Conservation (phyloP, 163 green algal genomes). For the Scenedesmus sp. region DNA sequence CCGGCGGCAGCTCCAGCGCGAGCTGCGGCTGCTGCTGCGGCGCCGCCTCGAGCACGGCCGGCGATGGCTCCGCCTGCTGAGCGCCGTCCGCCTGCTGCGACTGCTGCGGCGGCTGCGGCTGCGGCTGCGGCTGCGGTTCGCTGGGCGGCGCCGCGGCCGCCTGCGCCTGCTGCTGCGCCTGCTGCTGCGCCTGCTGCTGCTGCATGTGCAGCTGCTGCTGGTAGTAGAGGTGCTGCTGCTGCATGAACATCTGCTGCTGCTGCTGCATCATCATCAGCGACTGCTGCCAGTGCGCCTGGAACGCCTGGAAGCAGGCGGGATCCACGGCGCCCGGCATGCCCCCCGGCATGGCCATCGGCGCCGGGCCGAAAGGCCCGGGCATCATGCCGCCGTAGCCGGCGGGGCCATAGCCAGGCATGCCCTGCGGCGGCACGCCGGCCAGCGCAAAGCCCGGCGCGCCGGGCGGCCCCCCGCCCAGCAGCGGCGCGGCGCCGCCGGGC, state of each 20-base stretch:
- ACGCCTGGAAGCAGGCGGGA: slow-evolving; percentile 17
- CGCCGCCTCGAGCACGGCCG: no score
- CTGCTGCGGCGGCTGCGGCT: background rate
- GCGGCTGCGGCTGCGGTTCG: background rate
- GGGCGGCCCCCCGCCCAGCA: background rate
- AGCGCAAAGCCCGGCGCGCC: background rate
- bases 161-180: slow-evolving; percentile 16
- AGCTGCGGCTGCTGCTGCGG: no score
- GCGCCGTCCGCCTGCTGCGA: no score
- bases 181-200: slow-evolving; percentile 18
- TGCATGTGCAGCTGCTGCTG: slow-evolving; percentile 35
- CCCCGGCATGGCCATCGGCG: background rate
- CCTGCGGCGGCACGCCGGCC: no score
- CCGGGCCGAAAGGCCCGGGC: background rate
- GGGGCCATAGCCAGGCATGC: background rate
- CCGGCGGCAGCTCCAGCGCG: no score
- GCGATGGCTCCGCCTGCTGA: no score
- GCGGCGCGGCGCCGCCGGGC: background rate
- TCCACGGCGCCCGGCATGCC: slow-evolving; percentile 17
- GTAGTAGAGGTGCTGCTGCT: slow-evolving; percentile 34
- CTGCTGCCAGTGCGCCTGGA: slow-evolving; percentile 35
- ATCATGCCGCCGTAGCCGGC: slow-evolving; percentile 1
- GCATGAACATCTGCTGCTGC: slow-evolving; percentile 36
- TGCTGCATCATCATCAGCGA: slow-evolving; percentile 20
- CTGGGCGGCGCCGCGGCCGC: background rate